Conservation (phyloP, 2,329 filamentous ascomycete genomes). For the Neofusicoccum laricinum region DNA sequence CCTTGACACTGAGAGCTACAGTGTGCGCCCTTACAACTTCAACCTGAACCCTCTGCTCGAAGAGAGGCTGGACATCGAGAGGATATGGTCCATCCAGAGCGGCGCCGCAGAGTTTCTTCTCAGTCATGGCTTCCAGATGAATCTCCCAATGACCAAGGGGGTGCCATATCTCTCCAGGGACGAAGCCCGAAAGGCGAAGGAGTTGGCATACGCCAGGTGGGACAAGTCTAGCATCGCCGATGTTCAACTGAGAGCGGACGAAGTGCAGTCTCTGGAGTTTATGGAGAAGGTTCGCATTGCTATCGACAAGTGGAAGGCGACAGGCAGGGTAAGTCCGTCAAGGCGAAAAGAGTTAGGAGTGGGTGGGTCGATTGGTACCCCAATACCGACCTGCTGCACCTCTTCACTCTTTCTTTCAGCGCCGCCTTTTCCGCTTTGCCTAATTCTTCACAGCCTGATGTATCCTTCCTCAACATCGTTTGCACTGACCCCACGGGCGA, state of each 20-base stretch:
- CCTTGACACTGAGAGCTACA: conserved; percentile 51
- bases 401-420: neutral
- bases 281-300: conserved; percentile 44
- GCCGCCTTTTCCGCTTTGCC: conserved; percentile 31
- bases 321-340: conserved; percentile 22
- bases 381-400: neutral
- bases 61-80: conserved; percentile 55
- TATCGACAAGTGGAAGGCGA: conserved; percentile 47
- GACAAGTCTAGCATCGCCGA: conserved; percentile 41
- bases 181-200: conserved; percentile 52
- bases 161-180: conserved; percentile 61
- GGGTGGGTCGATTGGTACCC: neutral
- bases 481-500: conserved; percentile 27
- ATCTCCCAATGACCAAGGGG: conserved; percentile 54
- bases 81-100: conserved; percentile 59
- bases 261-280: conserved; percentile 52
- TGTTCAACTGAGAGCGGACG: conserved; percentile 51
- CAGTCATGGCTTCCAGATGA: conserved; percentile 57
- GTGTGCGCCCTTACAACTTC: conserved; percentile 64
- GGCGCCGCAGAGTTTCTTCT: conserved; percentile 61
- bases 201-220: conserved; percentile 43
- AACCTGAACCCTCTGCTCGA: conserved; percentile 56
- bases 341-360: no score
- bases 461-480: conserved; percentile 26
- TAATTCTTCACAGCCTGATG: conserved; percentile 39